phyloP scores from a whole-genome alignment of 257 asterid species.

The Nicotiana benthamiana region DNA sequence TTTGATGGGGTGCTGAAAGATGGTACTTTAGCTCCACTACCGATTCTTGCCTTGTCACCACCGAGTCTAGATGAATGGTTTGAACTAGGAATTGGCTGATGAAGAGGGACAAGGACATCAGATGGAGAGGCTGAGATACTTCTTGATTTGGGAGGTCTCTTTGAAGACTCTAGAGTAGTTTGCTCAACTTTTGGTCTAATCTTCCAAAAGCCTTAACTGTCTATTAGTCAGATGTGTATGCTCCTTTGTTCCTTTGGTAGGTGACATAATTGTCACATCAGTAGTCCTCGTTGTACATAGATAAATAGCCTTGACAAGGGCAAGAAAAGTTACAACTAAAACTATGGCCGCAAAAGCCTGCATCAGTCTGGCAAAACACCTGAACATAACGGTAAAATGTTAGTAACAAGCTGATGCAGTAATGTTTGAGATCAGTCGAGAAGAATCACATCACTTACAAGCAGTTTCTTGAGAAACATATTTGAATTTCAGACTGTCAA shows the following conservation, averaged over 20 bases:
- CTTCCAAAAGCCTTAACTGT: constrained; percentile 80
- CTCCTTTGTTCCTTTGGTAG: constrained; percentile 60
- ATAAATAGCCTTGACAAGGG: constrained; percentile 52
- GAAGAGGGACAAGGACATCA: constrained; percentile 67
- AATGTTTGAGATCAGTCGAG: background rate
- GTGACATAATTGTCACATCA: constrained; percentile 37
- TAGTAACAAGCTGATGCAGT: background rate
- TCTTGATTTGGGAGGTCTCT: constrained; percentile 67
- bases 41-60: constrained; percentile 48
- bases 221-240: constrained; percentile 48
- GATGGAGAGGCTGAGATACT: constrained; percentile 44
- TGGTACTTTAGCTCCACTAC: constrained; percentile 41
- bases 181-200: constrained; percentile 48
- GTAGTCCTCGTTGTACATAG: constrained; percentile 47
- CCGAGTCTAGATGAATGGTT: constrained; percentile 39
- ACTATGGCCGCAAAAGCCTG: constrained; percentile 35
- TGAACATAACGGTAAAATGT: constrained; percentile 20
- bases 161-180: constrained; percentile 40
- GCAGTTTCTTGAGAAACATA: constrained; percentile 42
- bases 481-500: constrained; percentile 25
- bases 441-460: constrained; percentile 40
- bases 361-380: constrained; percentile 45
- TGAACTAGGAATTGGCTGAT: constrained; percentile 46
- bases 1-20: constrained; percentile 51
- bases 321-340: constrained; percentile 49